Percentiles rank a stretch among this genome's conserved stretches.
These are phyloP conservation scores for Saraca asoca DNA, from an alignment of 331 rosid species.

Conservation along the genomic window DNA sequence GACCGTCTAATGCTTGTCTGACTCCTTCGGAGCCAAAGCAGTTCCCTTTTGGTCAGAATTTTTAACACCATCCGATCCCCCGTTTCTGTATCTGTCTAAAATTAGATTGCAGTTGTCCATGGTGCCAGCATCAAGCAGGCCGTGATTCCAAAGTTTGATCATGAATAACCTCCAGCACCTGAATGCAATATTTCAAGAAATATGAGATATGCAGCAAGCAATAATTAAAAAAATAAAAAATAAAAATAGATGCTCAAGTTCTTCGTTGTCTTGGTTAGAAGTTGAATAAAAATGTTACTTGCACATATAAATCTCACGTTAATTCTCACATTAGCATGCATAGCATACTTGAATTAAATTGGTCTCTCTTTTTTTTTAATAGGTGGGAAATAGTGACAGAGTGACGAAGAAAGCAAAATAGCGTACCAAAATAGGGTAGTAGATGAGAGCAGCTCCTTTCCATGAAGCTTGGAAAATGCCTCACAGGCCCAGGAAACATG, in stretches of 20 bases:
- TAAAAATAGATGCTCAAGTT: too few species aligned
- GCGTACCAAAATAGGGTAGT: constrained; percentile 83
- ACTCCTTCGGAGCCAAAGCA: constrained; percentile 9
- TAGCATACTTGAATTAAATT: too few species aligned
- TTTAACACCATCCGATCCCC: constrained; percentile 41
- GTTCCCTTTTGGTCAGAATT: constrained; percentile 27
- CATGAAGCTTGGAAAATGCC: constrained; percentile 84
- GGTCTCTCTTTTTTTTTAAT: too few species aligned
- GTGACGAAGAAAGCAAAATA: constrained; percentile 10
- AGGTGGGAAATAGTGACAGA: background rate
- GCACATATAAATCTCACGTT: too few species aligned
- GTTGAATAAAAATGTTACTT: too few species aligned
- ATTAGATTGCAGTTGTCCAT: constrained; percentile 67
- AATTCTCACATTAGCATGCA: too few species aligned
- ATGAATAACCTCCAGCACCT: constrained; percentile 98
- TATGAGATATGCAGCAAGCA: background rate
- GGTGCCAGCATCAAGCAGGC: constrained; percentile 78
- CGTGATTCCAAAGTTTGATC: constrained; percentile 97
- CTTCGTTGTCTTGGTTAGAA: background rate
- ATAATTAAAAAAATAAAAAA: too few species aligned
- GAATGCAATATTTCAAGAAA: constrained; percentile 25
- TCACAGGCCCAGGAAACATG: constrained; percentile 98
- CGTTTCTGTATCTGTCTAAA: constrained; percentile 53
- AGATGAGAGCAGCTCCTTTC: constrained; percentile 62
- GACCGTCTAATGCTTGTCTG: constrained; percentile 21